phyloP scores from a whole-genome alignment of 2,329 filamentous ascomycete species.

The Fusarium sp. region DNA sequence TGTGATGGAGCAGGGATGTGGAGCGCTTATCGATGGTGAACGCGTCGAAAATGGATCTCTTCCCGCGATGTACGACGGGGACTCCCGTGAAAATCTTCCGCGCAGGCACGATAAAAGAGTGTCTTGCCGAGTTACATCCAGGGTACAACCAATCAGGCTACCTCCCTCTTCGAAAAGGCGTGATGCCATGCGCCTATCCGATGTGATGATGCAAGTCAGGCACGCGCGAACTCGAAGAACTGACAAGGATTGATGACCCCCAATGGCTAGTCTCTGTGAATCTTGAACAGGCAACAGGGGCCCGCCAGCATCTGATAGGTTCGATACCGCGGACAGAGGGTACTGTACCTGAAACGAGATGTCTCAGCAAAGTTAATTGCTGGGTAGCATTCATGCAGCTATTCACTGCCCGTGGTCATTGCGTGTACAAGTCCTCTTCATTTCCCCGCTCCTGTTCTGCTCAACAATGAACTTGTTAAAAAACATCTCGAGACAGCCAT shows the following conservation, averaged over 20 bases:
- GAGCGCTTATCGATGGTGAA: background rate
- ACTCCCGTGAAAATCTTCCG: background rate
- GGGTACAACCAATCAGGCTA: background rate
- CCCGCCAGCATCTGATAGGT: background rate
- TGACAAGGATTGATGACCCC: background rate
- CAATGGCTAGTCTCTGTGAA: background rate
- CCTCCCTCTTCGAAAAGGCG: background rate
- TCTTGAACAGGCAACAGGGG: background rate
- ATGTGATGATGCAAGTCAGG: background rate
- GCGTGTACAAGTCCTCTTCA: background rate
- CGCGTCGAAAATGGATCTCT: background rate
- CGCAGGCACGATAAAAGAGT: background rate
- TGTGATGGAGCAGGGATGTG: background rate
- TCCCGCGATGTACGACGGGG: background rate
- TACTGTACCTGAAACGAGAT: background rate
- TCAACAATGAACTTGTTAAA: background rate
- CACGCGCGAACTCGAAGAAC: background rate
- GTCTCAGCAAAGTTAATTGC: background rate
- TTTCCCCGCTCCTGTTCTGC: background rate
- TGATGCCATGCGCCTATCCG: background rate
- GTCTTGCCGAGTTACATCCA: background rate
- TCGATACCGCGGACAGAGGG: background rate
- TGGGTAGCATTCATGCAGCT: background rate
- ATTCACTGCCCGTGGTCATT: background rate
- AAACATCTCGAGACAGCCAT: constrained; percentile 5